Conservation (phyloP, 306 rosid species). For the Oemleria cerasiformis region DNA sequence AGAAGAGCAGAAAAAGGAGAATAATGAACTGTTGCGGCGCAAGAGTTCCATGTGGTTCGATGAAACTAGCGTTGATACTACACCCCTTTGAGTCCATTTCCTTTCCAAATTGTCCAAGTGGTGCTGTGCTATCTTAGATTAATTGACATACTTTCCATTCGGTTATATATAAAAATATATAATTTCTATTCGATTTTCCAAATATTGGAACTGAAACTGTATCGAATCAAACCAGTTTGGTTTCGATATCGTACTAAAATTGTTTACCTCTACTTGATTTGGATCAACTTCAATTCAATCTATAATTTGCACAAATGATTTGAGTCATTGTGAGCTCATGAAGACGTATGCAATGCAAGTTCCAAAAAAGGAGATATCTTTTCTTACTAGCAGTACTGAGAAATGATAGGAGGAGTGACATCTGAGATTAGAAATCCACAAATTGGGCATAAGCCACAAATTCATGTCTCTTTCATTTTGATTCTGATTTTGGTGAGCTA, state of each 20-base stretch:
- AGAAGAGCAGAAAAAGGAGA: conserved; percentile 52
- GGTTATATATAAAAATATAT: too few relatives aligned
- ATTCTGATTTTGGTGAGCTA: background rate
- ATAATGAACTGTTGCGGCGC: conserved; percentile 47
- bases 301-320: background rate
- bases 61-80: conserved; percentile 27
- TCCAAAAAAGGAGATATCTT: background rate
- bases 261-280: too few relatives aligned
- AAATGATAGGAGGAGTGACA: background rate
- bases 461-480: background rate
- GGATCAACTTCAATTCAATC: too few relatives aligned
- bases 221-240: too few relatives aligned
- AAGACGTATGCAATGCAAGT: conserved; percentile 3
- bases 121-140: background rate
- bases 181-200: too few relatives aligned
- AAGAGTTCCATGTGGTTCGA: conserved; percentile 74
- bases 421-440: background rate
- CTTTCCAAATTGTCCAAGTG: background rate
- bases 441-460: background rate
- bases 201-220: too few relatives aligned
- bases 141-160: too few relatives aligned
- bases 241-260: too few relatives aligned
- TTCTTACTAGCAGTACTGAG: background rate
- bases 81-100: conserved; percentile 32
- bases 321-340: background rate